phyloP scores from a whole-genome alignment of 768 basidiomycete genomes.

The Infundibulicybe gibba region DNA sequence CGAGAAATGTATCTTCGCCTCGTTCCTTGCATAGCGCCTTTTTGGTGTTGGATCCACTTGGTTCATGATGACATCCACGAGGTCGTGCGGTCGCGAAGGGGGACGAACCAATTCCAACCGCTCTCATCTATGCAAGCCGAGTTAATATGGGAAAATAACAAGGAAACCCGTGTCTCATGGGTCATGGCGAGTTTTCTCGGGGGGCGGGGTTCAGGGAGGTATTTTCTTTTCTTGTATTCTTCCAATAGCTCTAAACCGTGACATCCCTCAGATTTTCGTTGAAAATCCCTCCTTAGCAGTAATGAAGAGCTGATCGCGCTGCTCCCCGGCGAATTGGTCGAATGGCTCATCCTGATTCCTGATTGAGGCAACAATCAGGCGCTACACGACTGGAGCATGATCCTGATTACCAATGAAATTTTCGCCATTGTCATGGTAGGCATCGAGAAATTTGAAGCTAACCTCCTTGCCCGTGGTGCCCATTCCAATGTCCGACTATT shows the following conservation, averaged over 20 bases:
- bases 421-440: conserved; percentile 8
- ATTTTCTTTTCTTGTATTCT: conserved; percentile 18
- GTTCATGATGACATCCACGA: conserved; percentile 54
- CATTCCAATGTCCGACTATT: conserved; percentile 22
- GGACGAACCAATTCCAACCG: conserved; percentile 61
- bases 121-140: conserved; percentile 34
- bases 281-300: conserved; percentile 33
- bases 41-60: conserved; percentile 25
- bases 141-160: too few relatives aligned
- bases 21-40: conserved; percentile 12
- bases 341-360: conserved; percentile 35
- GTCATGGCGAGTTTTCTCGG: conserved; percentile 29
- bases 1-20: conserved; percentile 8
- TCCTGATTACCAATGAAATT: conserved; percentile 19
- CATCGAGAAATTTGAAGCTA: conserved; percentile 8
- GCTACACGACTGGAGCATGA: neutral
- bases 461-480: conserved; percentile 24
- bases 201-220: conserved; percentile 23
- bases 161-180: conserved; percentile 15
- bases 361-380: conserved; percentile 13
- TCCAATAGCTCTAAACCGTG: conserved; percentile 34
- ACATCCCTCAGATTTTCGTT: conserved; percentile 27
- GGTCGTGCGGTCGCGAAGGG: conserved; percentile 41
- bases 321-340: conserved; percentile 46
- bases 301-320: conserved; percentile 45